These are phyloP conservation scores for Dothidotthia symphoricarpi DNA, from an alignment of 2,329 filamentous ascomycete species.

Conservation along the genomic window DNA sequence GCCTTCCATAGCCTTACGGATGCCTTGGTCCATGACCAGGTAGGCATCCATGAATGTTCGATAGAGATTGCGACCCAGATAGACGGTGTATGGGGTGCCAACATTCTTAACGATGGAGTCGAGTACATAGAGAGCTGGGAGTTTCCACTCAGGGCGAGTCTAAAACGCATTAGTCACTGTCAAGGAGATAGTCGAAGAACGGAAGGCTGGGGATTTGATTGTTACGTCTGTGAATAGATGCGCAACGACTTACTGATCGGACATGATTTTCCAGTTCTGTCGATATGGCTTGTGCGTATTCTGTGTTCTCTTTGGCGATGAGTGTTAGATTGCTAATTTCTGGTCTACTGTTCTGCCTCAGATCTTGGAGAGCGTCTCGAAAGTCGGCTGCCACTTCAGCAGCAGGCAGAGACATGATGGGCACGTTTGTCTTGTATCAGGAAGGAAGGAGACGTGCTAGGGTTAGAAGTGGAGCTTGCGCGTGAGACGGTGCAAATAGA, in stretches of 20 bases:
- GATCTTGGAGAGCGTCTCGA: slow-evolving; percentile 85
- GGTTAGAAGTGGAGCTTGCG: slow-evolving; percentile 28
- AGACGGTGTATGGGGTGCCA: slow-evolving; percentile 93
- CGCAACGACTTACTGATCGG: slow-evolving; percentile 70
- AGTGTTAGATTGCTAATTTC: slow-evolving; percentile 97
- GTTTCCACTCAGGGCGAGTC: slow-evolving; percentile 83
- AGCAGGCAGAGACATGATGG: slow-evolving; percentile 65
- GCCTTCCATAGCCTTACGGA: slow-evolving; percentile 89
- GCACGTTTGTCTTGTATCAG: slow-evolving; percentile 25
- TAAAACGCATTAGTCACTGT: slow-evolving; percentile 45
- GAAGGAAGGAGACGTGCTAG: slow-evolving; percentile 15
- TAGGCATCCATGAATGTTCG: slow-evolving; percentile 97
- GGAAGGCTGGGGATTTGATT: slow-evolving; percentile 42
- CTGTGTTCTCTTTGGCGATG: slow-evolving; percentile 96
- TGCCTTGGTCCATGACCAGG: slow-evolving; percentile 76
- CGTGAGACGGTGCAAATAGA: slow-evolving; percentile 18
- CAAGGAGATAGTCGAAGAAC: not conserved
- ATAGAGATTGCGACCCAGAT: slow-evolving; percentile 88
- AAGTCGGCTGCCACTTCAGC: slow-evolving; percentile 95
- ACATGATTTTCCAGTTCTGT: slow-evolving; percentile 90
- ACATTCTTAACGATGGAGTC: slow-evolving; percentile 99
- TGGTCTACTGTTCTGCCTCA: slow-evolving; percentile 85
- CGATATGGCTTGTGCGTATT: slow-evolving; percentile 90
- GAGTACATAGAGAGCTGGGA: slow-evolving; percentile 94
- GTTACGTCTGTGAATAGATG: not conserved